Base-by-base conservation (phyloP, 139 green algal species). In the Astrephomene gubernaculifera region DNA sequence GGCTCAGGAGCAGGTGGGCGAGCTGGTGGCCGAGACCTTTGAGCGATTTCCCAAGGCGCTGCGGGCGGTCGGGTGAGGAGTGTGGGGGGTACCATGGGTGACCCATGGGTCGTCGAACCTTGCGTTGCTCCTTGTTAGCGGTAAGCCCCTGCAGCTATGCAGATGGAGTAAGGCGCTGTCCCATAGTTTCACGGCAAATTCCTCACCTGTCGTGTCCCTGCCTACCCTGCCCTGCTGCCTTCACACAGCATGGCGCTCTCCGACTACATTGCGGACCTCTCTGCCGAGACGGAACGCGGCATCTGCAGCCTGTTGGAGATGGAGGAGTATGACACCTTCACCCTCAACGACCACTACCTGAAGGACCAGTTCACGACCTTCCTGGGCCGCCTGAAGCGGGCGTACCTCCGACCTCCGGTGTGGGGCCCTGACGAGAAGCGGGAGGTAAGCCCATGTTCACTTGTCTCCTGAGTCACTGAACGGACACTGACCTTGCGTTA, bases 281-380 rank as follows among this genome's bases (percentile, higher is more conserved):
- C 24, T 24, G 25, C 38, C 5, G 68, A 41, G 68, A 25, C 39
- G 0, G 39, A 1, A 12, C 27, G 1, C 39, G 10, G 39, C 41
- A 41, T 75, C 22, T 6, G 35, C 0, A 10, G 7, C 22, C 68
- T 78, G 29, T 6, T 29, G 43, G 70, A 25, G 12, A 78, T 78
- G 31, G 49, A 87, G 70, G 39, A 73, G 8, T 0, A 1, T 29
- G 54, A 57, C 64, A 49, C 64, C 1, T 88, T 88, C 73, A 84
- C 64, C 24, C 82, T 88, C 71, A 84, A 84, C 14, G 19, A 69
- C 4, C 35, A 74, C 43, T 71, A 79, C 45, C 80, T 85, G 36
- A 21, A 31, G 19, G 44, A 71, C 19, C 6, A 27, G 2, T 19
- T 49, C 9, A 17, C 35, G 4, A 29, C 45, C 49, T 74, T 80